phyloP scores from a whole-genome alignment of 768 basidiomycete genomes.

The Pleurotus platypus region DNA sequence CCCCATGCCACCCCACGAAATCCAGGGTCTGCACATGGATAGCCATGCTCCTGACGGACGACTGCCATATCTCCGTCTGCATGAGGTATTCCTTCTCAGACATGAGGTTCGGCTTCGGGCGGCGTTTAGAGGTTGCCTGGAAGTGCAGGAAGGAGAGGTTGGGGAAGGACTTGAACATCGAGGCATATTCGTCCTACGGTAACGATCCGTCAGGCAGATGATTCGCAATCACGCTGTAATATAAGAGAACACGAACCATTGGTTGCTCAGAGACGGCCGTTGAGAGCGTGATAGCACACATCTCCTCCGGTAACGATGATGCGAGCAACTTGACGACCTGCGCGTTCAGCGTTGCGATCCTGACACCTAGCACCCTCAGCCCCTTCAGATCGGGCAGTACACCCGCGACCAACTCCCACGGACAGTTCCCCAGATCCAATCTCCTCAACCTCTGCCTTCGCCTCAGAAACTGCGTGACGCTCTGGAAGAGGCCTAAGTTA shows the following conservation, averaged over 20 bases:
- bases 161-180: slow-evolving; percentile 41
- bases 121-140: slow-evolving; percentile 39
- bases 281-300: slow-evolving; percentile 53
- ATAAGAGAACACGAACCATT: slow-evolving; percentile 35
- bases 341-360: slow-evolving; percentile 47
- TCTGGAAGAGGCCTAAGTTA: slow-evolving; percentile 45
- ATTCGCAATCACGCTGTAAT: too few species aligned
- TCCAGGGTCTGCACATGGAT: slow-evolving; percentile 48
- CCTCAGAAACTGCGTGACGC: slow-evolving; percentile 52
- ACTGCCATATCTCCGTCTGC: slow-evolving; percentile 55
- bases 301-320: slow-evolving; percentile 35
- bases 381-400: slow-evolving; percentile 49
- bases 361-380: slow-evolving; percentile 55
- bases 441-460: slow-evolving; percentile 44
- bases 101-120: slow-evolving; percentile 54
- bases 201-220: background rate
- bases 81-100: slow-evolving; percentile 56
- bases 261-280: slow-evolving; percentile 47
- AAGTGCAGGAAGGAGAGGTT: slow-evolving; percentile 60
- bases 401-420: slow-evolving; percentile 54
- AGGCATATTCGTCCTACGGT: slow-evolving; percentile 50
- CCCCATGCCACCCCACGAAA: slow-evolving; percentile 72
- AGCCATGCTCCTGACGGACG: slow-evolving; percentile 48
- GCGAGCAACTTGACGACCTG: slow-evolving; percentile 34
- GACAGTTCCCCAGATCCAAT: slow-evolving; percentile 62